phyloP scores from a whole-genome alignment of 352 stramenopile genomes.

The Aphanomyces euteiches region DNA sequence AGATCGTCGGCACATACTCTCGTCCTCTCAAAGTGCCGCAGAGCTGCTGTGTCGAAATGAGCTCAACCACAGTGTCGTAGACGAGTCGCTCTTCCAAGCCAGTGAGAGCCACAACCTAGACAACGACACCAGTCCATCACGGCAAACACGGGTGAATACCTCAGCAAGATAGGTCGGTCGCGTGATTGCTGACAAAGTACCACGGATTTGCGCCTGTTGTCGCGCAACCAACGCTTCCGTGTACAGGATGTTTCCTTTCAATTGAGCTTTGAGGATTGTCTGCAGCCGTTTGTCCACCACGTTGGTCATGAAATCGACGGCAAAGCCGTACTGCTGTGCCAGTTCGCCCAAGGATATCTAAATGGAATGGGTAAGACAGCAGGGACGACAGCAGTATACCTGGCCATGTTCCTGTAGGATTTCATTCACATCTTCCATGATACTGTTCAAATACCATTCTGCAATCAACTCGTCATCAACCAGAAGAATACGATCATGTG shows the following conservation, averaged over 20 bases:
- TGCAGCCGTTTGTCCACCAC: slow-evolving; percentile 61
- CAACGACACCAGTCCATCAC: not conserved
- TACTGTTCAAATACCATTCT: slow-evolving; percentile 75
- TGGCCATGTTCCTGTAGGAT: slow-evolving; percentile 69
- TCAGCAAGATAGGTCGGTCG: slow-evolving; percentile 68
- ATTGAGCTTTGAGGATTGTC: slow-evolving; percentile 55
- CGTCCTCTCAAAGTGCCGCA: slow-evolving; percentile 59
- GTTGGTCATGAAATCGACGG: slow-evolving; percentile 79
- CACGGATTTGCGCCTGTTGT: slow-evolving; percentile 61
- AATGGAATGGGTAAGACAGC: not conserved
- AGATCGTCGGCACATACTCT: slow-evolving; percentile 77
- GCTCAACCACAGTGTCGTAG: slow-evolving; percentile 51
- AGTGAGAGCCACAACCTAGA: slow-evolving; percentile 17
- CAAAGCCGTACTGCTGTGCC: slow-evolving; percentile 75
- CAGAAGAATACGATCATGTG: not conserved
- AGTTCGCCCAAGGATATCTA: slow-evolving; percentile 58
- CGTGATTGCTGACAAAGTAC: slow-evolving; percentile 59
- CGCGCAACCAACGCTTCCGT: slow-evolving; percentile 66
- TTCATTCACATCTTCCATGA: slow-evolving; percentile 79
- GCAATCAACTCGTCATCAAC: slow-evolving; percentile 74
- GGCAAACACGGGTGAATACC: slow-evolving; percentile 30
- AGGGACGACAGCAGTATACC: not conserved
- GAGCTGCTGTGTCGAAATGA: slow-evolving; percentile 52
- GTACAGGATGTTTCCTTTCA: slow-evolving; percentile 67
- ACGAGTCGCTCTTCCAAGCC: slow-evolving; percentile 65